A percentile compares a stretch with the other conserved stretches of the same genome.
These are phyloP conservation scores for Barnettozyma salicaria DNA, from an alignment of 805 yeast species.

Conservation along the genomic window DNA sequence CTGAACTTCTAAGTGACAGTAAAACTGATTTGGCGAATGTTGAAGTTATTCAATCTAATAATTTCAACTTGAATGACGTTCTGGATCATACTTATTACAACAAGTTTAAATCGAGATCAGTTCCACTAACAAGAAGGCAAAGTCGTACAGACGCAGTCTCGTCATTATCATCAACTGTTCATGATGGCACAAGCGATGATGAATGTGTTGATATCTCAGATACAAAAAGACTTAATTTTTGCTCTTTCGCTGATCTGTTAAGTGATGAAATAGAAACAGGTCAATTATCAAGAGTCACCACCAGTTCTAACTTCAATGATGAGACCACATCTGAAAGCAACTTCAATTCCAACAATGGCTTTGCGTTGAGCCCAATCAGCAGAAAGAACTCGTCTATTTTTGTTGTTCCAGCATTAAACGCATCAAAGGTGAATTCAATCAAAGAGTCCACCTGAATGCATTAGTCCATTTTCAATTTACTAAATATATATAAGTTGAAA, in stretches of 20 bases:
- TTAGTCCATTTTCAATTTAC: too few species aligned
- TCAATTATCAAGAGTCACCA: constrained; percentile 6
- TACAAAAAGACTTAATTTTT: constrained; percentile 21
- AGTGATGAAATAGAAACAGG: constrained; percentile 18
- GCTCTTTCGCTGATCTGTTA: constrained; percentile 23
- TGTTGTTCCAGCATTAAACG: constrained; percentile 7
- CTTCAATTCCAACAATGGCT: neutral
- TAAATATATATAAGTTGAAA: too few species aligned
- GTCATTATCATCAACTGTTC: constrained; percentile 1
- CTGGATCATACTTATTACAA: constrained; percentile 7
- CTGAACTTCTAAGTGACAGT: constrained; percentile 51
- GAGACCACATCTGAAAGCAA: constrained; percentile 1
- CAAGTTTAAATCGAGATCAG: constrained; percentile 1
- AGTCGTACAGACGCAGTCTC: constrained; percentile 1
- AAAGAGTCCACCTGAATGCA: too few species aligned
- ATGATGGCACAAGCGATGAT: neutral
- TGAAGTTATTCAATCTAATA: constrained; percentile 59
- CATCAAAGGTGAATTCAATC: constrained; percentile 2
- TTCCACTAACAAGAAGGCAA: constrained; percentile 9
- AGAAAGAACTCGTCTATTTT: constrained; percentile 13
- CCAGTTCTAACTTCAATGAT: constrained; percentile 6
- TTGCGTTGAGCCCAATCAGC: constrained; percentile 9
- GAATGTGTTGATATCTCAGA: constrained; percentile 22
- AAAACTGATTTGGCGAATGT: constrained; percentile 57
- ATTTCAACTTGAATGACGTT: constrained; percentile 6